Evolutionary conservation across 495 filamentous ascomycete genomes (phyloP).

Genomic region (Copromyces sp.): DNA sequence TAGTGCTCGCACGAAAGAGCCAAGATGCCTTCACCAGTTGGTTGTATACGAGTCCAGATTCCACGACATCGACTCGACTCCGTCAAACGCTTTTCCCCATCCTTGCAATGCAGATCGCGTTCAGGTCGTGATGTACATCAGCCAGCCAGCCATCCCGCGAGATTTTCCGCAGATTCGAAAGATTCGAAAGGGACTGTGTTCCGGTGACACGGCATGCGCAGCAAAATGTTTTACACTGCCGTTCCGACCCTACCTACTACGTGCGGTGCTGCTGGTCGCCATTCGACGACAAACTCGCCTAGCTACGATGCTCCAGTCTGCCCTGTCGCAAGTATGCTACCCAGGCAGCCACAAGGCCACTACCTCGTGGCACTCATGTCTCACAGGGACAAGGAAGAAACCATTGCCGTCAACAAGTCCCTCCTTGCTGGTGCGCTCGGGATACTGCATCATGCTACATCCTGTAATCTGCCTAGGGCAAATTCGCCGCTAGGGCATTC

Average conservation of each 20-base stretch:
- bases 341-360: neutral
- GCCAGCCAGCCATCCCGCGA: neutral
- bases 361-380: neutral
- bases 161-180: neutral
- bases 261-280: neutral
- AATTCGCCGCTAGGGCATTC: neutral
- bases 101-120: neutral
- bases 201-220: neutral
- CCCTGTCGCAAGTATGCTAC: neutral
- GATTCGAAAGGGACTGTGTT: neutral
- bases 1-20: neutral
- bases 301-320: neutral
- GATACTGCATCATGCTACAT: neutral
- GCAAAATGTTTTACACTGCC: neutral
- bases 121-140: neutral
- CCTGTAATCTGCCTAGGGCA: neutral
- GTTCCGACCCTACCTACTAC: neutral
- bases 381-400: neutral
- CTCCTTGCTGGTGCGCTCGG: neutral
- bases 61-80: neutral
- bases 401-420: neutral
- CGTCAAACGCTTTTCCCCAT: neutral
- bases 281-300: neutral
- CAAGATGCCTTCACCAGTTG: neutral
- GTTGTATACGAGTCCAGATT: neutral